These are phyloP conservation scores for Aspergillus latus DNA, from an alignment of 2,329 filamentous ascomycete species.

Conservation along the genomic window DNA sequence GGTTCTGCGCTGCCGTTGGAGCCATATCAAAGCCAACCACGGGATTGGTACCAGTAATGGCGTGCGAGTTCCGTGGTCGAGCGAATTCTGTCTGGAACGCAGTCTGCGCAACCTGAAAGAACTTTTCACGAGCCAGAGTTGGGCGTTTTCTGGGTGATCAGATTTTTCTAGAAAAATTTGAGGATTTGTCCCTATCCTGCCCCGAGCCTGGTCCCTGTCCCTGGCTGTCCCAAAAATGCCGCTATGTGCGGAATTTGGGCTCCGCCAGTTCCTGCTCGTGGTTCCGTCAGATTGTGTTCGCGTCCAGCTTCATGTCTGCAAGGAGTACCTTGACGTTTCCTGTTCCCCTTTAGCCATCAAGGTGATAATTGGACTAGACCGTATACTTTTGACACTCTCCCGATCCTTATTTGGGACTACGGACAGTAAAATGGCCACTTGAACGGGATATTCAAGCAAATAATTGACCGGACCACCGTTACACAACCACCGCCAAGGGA, in stretches of 20 bases:
- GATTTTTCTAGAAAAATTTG: background rate
- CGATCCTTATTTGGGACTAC: too few relatives aligned
- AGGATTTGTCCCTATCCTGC: too few relatives aligned
- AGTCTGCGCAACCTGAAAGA: background rate
- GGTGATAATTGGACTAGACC: too few relatives aligned
- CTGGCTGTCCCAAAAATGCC: background rate
- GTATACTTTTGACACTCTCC: too few relatives aligned
- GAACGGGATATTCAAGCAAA: background rate
- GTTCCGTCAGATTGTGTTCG: too few relatives aligned
- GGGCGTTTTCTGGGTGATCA: background rate
- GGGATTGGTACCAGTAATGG: background rate
- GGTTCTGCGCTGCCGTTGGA: constrained; percentile 2
- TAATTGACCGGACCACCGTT: background rate
- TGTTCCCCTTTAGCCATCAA: too few relatives aligned
- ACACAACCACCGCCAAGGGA: constrained; percentile 20
- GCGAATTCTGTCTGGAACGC: background rate
- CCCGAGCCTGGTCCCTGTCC: background rate
- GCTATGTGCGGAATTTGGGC: background rate
- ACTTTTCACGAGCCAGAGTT: background rate
- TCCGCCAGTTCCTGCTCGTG: too few relatives aligned
- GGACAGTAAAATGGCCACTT: too few relatives aligned
- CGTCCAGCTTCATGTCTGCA: too few relatives aligned
- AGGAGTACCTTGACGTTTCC: too few relatives aligned
- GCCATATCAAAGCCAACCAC: background rate
- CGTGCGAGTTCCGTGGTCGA: background rate